These are phyloP conservation scores for Fusarium transvaalense DNA, from an alignment of 2,329 filamentous ascomycete genomes.

Conservation along the genomic window DNA sequence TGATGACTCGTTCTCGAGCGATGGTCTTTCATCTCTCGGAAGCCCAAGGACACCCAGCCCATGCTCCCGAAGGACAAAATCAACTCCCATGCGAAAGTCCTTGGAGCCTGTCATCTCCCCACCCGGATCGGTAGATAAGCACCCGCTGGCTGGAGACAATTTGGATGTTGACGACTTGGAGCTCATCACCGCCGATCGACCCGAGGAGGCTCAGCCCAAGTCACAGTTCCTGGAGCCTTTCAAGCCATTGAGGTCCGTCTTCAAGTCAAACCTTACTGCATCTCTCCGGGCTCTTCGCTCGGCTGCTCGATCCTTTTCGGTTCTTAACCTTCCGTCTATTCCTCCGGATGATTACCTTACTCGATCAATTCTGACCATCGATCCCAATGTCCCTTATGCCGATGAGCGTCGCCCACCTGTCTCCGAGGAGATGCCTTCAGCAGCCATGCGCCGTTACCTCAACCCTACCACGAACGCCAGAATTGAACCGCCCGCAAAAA, in stretches of 20 bases:
- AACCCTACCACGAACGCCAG: conserved; percentile 68
- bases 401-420: conserved; percentile 75
- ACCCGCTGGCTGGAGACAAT: conserved; percentile 59
- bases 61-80: conserved; percentile 49
- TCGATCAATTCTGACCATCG: conserved; percentile 75
- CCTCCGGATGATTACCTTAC: conserved; percentile 76
- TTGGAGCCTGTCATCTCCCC: conserved; percentile 69
- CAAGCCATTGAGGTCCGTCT: conserved; percentile 67
- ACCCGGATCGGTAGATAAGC: conserved; percentile 63
- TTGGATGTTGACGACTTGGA: conserved; percentile 58
- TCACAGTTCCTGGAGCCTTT: conserved; percentile 56
- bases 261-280: conserved; percentile 77
- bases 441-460: conserved; percentile 74
- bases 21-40: conserved; percentile 62
- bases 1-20: conserved; percentile 66
- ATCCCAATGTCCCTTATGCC: conserved; percentile 74
- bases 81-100: conserved; percentile 60
- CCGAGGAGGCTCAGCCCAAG: conserved; percentile 52
- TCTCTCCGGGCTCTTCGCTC: conserved; percentile 74
- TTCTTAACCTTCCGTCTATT: conserved; percentile 72
- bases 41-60: conserved; percentile 60
- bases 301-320: conserved; percentile 73
- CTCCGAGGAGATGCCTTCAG: conserved; percentile 73
- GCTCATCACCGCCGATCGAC: conserved; percentile 61
- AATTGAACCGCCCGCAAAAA: conserved; percentile 50